Conservation (phyloP, 2,329 filamentous ascomycete genomes). For the Aspergillus ochraceus region DNA sequence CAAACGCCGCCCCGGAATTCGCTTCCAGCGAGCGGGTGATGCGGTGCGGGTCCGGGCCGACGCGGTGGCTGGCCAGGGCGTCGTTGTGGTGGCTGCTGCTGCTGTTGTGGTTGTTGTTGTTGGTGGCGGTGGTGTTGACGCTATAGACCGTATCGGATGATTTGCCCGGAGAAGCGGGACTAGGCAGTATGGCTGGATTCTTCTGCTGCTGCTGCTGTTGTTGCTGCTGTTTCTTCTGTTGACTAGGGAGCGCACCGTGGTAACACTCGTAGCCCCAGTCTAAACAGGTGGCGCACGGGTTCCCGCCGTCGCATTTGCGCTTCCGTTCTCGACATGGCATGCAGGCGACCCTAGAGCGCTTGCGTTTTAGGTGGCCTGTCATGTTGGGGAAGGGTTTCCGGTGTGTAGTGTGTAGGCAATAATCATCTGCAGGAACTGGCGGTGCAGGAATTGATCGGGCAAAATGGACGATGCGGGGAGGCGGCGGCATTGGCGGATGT, state of each 20-base stretch:
- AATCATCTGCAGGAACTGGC: too few species aligned
- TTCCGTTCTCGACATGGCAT: slow-evolving; percentile 31
- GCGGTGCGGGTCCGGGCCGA: slow-evolving; percentile 8
- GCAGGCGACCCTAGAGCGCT: slow-evolving; percentile 26
- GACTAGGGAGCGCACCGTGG: slow-evolving; percentile 12
- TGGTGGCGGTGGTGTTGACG: too few species aligned
- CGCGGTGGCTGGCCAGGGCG: background rate
- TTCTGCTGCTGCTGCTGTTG: background rate
- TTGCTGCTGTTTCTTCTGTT: background rate
- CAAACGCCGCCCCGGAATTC: slow-evolving; percentile 57
- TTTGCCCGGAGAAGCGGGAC: slow-evolving; percentile 1
- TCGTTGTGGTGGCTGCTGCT: background rate
- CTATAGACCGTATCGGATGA: background rate
- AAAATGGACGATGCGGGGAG: too few species aligned
- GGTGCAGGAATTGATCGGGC: too few species aligned
- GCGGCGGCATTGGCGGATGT: too few species aligned
- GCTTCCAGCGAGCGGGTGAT: slow-evolving; percentile 47
- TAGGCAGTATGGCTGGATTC: slow-evolving; percentile 7
- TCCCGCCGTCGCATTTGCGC: slow-evolving; percentile 28
- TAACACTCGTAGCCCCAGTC: slow-evolving; percentile 31
- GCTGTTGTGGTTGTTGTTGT: too few species aligned
- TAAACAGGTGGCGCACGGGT: slow-evolving; percentile 28
- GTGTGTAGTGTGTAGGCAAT: too few species aligned
- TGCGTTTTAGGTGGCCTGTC: slow-evolving; percentile 14
- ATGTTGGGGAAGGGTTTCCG: background rate